phyloP scores from a whole-genome alignment of 495 filamentous ascomycete genomes.

The Neurospora cerealis region DNA sequence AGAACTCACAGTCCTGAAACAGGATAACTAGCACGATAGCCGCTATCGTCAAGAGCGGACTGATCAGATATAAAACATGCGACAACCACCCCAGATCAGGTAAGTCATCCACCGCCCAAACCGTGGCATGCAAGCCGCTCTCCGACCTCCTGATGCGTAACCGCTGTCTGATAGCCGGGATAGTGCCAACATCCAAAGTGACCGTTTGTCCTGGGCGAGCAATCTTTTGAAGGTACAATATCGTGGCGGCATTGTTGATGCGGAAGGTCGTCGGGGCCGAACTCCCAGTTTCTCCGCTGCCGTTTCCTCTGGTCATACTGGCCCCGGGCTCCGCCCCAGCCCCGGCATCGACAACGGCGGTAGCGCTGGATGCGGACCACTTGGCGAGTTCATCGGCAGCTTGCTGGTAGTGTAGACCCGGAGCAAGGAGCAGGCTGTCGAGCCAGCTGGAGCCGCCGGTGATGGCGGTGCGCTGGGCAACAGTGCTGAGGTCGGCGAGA shows the following conservation, averaged over 20 bases:
- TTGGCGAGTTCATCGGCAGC: slow-evolving; percentile 35
- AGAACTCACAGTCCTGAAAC: slow-evolving; percentile 33
- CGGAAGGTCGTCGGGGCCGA: slow-evolving; percentile 25
- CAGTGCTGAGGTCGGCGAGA: slow-evolving; percentile 46
- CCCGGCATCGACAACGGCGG: slow-evolving; percentile 11
- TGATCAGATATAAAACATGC: slow-evolving; percentile 34
- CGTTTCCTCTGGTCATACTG: slow-evolving; percentile 11
- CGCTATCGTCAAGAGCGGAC: slow-evolving; percentile 31
- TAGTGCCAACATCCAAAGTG: slow-evolving; percentile 34
- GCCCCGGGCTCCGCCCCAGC: slow-evolving; percentile 14
- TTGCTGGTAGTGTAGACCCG: slow-evolving; percentile 52
- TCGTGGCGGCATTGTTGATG: slow-evolving; percentile 46
- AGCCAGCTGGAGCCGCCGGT: slow-evolving; percentile 41
- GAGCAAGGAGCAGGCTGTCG: slow-evolving; percentile 46
- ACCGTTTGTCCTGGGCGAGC: slow-evolving; percentile 34
- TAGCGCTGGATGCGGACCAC: slow-evolving; percentile 8
- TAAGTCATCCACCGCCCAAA: slow-evolving; percentile 21
- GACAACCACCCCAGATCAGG: slow-evolving; percentile 28
- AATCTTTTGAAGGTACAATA: slow-evolving; percentile 38
- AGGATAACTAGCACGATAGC: slow-evolving; percentile 31
- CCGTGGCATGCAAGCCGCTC: slow-evolving; percentile 19
- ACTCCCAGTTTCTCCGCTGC: not conserved
- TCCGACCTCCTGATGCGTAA: slow-evolving; percentile 7
- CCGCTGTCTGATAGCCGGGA: slow-evolving; percentile 8
- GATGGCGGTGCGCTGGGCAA: slow-evolving; percentile 43